These are phyloP conservation scores for Fistulinella staudtii DNA, from an alignment of 1,284 basidiomycete genomes.

Conservation along the genomic window DNA sequence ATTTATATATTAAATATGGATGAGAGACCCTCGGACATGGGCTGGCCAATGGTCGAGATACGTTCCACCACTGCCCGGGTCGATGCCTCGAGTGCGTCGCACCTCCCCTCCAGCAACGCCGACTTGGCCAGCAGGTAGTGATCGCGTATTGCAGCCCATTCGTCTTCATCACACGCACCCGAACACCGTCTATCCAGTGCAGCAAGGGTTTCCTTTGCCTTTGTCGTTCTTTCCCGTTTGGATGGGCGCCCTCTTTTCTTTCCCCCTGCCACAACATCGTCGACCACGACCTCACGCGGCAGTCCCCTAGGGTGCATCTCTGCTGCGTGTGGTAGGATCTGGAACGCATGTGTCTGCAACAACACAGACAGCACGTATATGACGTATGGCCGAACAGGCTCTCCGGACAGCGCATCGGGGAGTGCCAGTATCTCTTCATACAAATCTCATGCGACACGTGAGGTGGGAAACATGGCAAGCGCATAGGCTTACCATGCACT, in stretches of 20 bases:
- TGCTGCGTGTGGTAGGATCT: constrained; percentile 54
- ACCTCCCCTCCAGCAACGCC: too few relatives aligned
- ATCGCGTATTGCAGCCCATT: too few relatives aligned
- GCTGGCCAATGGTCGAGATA: too few relatives aligned
- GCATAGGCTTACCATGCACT: constrained; percentile 48
- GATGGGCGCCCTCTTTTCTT: constrained; percentile 67
- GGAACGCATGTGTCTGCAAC: constrained; percentile 46
- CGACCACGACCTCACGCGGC: constrained; percentile 59
- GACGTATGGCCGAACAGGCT: constrained; percentile 46
- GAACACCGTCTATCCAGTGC: too few relatives aligned
- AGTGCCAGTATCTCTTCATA: constrained; percentile 46
- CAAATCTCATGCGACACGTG: constrained; percentile 43
- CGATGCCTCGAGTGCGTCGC: too few relatives aligned
- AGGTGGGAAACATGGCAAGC: background rate
- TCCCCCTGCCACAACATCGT: constrained; percentile 29
- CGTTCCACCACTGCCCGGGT: too few relatives aligned
- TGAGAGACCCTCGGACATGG: too few relatives aligned
- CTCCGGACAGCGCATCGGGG: constrained; percentile 39
- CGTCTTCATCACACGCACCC: too few relatives aligned
- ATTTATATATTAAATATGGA: too few relatives aligned
- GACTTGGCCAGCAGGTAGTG: too few relatives aligned
- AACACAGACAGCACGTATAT: constrained; percentile 47
- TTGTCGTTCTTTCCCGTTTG: constrained; percentile 54
- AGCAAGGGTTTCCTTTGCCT: constrained; percentile 50
- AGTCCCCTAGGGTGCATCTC: constrained; percentile 51